Base-by-base conservation (phyloP, 2,329 filamentous ascomycete genomes). In the Stagonosporopsis cucurbitacearum region DNA sequence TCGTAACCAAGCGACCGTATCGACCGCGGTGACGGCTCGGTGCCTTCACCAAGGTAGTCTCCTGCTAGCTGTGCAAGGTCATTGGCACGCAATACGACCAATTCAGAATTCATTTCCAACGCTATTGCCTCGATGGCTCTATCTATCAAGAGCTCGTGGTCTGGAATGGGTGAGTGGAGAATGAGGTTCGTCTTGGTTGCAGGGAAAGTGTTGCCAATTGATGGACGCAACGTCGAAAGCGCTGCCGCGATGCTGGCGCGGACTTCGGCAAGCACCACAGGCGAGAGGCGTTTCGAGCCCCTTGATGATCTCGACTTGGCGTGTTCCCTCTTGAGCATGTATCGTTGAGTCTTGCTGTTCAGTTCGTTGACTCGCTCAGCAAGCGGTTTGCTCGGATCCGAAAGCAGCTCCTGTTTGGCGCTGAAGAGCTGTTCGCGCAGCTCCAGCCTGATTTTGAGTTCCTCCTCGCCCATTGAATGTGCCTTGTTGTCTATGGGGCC, bases 51-150 rank as follows among this genome's bases (percentile, higher is more conserved):
- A 9, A 93, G 75, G 65, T 92, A 91, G 39, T 85, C 81, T 2
- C 88, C 88, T 0, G 88, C 81, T 23, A 95, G 78, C 45, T 88
- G 82, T 3, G 88, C 88, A 49, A 96, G 77, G 66, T 89, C 88
- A 59, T 87, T 84, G 1, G 90, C 86, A 67, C 88, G 84, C 11
- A 96, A 70, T 19, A 84, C 82, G 28, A 95, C 77, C 3, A 94
- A 68, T 62, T 94, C 86, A 3, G 90, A 88, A 6, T 77, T 78
- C 6, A 89, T 77, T 30, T 86, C 81, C 12, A 78, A 77, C 0
- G 89, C 89, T 39, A 89, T 77, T 46, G 85, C 81, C 56, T 85
- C 81, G 2, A 93, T 83, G n/a, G 90, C 77, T 3, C 78, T 75
- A 59, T 88, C 82, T 32, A 91, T 74, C 58, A 83, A 81, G 42